Conservation (phyloP, 305 asterid species). For the Solanum hybrid region DNA sequence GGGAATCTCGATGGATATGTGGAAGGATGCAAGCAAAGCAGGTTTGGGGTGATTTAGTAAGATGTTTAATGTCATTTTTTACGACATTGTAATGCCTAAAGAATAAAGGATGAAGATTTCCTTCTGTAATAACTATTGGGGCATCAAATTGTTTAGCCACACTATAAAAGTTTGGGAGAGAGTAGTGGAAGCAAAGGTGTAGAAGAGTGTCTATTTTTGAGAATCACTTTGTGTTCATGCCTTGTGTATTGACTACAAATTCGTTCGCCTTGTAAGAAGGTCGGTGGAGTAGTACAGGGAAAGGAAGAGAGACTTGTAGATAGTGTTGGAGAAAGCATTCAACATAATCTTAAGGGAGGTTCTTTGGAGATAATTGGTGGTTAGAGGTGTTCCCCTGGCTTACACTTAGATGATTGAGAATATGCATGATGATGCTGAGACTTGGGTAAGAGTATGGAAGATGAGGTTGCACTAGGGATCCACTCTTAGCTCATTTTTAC, state of each 20-base stretch:
- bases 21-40: not conserved
- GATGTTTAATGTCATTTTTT: not conserved
- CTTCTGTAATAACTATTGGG: not conserved
- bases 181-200: not conserved
- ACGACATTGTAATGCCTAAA: not conserved
- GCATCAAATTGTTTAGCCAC: not conserved
- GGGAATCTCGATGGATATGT: not conserved
- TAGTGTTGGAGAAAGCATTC: not conserved
- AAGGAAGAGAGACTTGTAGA: not conserved
- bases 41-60: not conserved
- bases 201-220: accelerated
- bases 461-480: not conserved
- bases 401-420: not conserved
- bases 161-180: not conserved
- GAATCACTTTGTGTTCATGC: not conserved
- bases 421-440: not conserved
- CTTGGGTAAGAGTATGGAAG: not conserved
- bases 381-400: not conserved
- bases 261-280: not conserved
- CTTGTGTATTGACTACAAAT: not conserved
- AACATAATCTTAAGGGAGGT: not conserved
- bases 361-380: not conserved
- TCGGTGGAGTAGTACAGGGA: not conserved
- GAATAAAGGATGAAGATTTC: not conserved
- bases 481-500: not conserved